A percentile compares a stretch with the other conserved stretches of the same genome.
Evolutionary conservation across 257 asterid genomes (phyloP).

Genomic region (Voacanga thouarsii): DNA sequence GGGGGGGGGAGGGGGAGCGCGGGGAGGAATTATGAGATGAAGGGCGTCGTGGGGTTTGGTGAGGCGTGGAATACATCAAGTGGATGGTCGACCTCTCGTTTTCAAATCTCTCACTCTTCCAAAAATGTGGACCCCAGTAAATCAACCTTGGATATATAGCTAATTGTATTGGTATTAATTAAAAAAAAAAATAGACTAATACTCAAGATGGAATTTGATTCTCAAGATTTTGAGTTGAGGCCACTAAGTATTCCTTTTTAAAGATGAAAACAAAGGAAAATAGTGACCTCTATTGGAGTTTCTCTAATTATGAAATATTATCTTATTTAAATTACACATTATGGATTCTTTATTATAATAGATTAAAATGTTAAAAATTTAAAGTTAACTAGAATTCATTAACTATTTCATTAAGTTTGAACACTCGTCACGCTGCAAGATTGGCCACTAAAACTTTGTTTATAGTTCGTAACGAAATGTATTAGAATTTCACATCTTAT

Average conservation of each 20-base stretch:
- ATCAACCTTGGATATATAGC: conserved; percentile 8
- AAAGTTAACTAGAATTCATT: no score
- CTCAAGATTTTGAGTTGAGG: not conserved
- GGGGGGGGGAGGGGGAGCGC: no score
- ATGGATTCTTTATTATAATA: no score
- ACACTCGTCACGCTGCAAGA: no score
- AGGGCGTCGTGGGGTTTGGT: conserved; percentile 8
- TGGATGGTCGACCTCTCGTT: not conserved
- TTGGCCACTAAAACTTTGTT: no score
- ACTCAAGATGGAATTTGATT: not conserved
- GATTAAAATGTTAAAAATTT: no score
- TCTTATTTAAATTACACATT: no score
- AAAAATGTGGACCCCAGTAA: conserved; percentile 1
- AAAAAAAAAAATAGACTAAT: not conserved
- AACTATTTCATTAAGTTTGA: no score
- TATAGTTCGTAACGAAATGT: no score
- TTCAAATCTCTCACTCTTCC: not conserved
- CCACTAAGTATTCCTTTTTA: not conserved
- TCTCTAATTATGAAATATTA: no score
- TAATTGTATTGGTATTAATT: not conserved
- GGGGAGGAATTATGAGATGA: not conserved
- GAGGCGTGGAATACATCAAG: conserved; percentile 17
- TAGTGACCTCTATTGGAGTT: no score
- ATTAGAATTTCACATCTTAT: no score
- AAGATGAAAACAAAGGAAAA: not conserved